Evolutionary conservation across 2,329 filamentous ascomycete genomes (phyloP).

Genomic region (Teratosphaeria epicoccoides): DNA sequence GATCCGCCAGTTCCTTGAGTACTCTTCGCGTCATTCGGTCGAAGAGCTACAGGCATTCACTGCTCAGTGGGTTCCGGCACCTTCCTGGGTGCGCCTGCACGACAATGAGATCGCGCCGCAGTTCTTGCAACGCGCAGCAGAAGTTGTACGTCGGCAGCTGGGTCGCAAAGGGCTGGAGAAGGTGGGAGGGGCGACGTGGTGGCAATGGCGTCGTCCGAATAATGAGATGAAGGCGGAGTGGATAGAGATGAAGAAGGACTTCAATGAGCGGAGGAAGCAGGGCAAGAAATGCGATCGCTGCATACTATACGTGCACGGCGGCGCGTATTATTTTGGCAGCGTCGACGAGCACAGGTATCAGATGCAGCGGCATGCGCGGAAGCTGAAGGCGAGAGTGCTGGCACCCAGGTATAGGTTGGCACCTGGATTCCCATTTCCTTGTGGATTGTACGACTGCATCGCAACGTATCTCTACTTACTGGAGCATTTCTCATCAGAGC

Average conservation of each 20-base stretch:
- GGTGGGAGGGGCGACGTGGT: constrained; percentile 76
- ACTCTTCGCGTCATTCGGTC: constrained; percentile 78
- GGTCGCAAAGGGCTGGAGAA: constrained; percentile 61
- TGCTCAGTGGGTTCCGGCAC: constrained; percentile 78
- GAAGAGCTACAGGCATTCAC: constrained; percentile 92
- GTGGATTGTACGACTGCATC: constrained; percentile 79
- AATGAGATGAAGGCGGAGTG: constrained; percentile 69
- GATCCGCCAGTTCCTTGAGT: constrained; percentile 73
- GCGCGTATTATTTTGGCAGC: constrained; percentile 90
- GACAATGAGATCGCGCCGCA: constrained; percentile 53
- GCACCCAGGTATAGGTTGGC: constrained; percentile 77
- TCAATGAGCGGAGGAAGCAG: constrained; percentile 53
- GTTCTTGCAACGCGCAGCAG: constrained; percentile 56
- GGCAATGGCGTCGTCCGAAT: constrained; percentile 70
- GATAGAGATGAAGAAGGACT: constrained; percentile 89
- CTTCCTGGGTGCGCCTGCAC: constrained; percentile 76
- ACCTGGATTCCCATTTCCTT: constrained; percentile 93
- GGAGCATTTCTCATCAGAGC: constrained; percentile 61
- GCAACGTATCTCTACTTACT: constrained; percentile 80
- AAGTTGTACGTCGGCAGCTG: constrained; percentile 60
- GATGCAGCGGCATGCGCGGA: constrained; percentile 88
- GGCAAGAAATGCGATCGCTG: constrained; percentile 55
- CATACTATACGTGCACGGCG: constrained; percentile 90
- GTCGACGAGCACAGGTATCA: constrained; percentile 97
- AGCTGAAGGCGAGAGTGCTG: constrained; percentile 81